A percentile compares a stretch with the other conserved stretches of the same genome.
phyloP scores from a whole-genome alignment of 495 filamentous ascomycete genomes.

The Trichoderma erinaceum region DNA sequence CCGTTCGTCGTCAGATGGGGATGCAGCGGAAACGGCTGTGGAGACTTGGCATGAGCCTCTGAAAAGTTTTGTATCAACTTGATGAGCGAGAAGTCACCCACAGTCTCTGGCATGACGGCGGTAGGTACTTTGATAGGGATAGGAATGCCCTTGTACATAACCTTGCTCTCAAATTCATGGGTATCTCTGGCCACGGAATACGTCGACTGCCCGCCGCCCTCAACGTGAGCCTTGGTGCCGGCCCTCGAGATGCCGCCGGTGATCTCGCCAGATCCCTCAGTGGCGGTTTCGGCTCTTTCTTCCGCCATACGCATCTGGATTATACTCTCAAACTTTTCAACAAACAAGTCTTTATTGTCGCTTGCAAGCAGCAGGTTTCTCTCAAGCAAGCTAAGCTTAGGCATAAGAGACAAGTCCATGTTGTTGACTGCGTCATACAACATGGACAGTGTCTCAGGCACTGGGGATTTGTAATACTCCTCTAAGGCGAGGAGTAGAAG shows the following conservation, averaged over 20 bases:
- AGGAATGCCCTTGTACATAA: slow-evolving; percentile 90
- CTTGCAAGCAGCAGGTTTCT: slow-evolving; percentile 79
- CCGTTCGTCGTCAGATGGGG: slow-evolving; percentile 91
- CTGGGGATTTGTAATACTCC: slow-evolving; percentile 93
- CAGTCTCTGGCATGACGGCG: slow-evolving; percentile 87
- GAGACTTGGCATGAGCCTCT: slow-evolving; percentile 65
- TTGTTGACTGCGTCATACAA: slow-evolving; percentile 89
- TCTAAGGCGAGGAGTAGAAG: slow-evolving; percentile 90
- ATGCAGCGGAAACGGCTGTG: slow-evolving; percentile 83
- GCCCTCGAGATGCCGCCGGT: slow-evolving; percentile 44
- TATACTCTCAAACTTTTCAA: slow-evolving; percentile 96
- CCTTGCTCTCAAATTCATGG: slow-evolving; percentile 91
- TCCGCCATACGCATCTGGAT: slow-evolving; percentile 58
- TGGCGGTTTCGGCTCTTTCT: slow-evolving; percentile 40
- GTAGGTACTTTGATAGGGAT: slow-evolving; percentile 94
- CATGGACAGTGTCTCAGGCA: slow-evolving; percentile 79
- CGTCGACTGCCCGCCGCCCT: slow-evolving; percentile 33
- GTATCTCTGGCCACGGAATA: slow-evolving; percentile 83
- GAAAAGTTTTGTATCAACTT: slow-evolving; percentile 95
- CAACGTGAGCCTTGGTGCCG: slow-evolving; percentile 49
- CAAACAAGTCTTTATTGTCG: slow-evolving; percentile 91
- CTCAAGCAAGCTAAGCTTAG: slow-evolving; percentile 76
- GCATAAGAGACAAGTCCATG: slow-evolving; percentile 96
- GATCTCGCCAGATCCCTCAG: slow-evolving; percentile 39
- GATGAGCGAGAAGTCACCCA: slow-evolving; percentile 95